A percentile compares a stretch with the other conserved stretches of the same genome.
phyloP scores from a whole-genome alignment of 306 rosid genomes.

The Vigna radiata region DNA sequence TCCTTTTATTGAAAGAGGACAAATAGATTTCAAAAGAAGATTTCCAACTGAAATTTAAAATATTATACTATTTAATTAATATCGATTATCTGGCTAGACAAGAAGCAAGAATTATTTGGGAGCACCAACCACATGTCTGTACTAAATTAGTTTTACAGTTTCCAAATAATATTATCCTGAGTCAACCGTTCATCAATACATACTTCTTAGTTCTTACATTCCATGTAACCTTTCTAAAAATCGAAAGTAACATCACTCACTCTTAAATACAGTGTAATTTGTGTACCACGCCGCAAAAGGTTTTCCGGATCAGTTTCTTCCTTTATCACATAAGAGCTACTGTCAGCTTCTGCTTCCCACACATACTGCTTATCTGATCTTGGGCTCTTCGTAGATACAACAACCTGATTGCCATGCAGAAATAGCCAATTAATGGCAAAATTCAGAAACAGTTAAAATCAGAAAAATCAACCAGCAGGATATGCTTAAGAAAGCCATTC shows the following conservation, averaged over 20 bases:
- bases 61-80: constrained; percentile 1
- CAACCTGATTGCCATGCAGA: constrained; percentile 65
- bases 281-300: constrained; percentile 81
- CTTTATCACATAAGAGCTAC: constrained; percentile 85
- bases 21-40: not conserved
- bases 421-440: constrained; percentile 44
- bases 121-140: not conserved
- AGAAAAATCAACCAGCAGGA: constrained; percentile 3
- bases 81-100: not conserved
- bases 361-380: constrained; percentile 87
- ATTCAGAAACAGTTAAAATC: constrained; percentile 4
- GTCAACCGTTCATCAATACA: constrained; percentile 16
- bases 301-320: constrained; percentile 96
- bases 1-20: not conserved
- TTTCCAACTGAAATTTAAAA: not conserved
- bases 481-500: constrained; percentile 31
- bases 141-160: not conserved
- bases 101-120: not conserved
- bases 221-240: not conserved
- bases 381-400: constrained; percentile 96
- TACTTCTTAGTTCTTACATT: not conserved
- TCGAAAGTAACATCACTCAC: constrained; percentile 53
- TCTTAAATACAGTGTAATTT: constrained; percentile 84
- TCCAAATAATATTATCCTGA: not conserved
- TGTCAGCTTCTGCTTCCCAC: constrained; percentile 92